phyloP scores from a whole-genome alignment of 768 basidiomycete genomes.

The Leccinum longicurvipes region DNA sequence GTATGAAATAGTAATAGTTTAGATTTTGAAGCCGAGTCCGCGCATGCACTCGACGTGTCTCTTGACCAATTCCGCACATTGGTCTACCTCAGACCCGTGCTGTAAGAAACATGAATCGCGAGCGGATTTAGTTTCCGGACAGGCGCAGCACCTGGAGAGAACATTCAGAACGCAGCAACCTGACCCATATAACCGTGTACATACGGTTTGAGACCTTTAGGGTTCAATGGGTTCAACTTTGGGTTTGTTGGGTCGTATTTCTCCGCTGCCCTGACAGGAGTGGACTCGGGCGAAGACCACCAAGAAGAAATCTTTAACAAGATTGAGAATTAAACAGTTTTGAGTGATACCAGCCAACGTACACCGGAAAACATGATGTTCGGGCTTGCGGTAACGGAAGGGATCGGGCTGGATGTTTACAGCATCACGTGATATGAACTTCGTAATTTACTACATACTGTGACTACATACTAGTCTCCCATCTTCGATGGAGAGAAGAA shows the following conservation, averaged over 20 bases:
- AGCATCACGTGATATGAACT: no score
- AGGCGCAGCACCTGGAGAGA: slow-evolving; percentile 82
- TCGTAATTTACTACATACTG: no score
- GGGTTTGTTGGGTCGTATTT: slow-evolving; percentile 73
- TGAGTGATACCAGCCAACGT: neutral
- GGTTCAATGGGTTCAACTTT: slow-evolving; percentile 86
- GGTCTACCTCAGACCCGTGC: slow-evolving; percentile 12
- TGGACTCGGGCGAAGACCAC: slow-evolving; percentile 46
- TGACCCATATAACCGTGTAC: slow-evolving; percentile 26
- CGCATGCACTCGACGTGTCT: no score
- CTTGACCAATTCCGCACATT: no score
- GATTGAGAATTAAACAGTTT: neutral
- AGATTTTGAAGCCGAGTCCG: no score
- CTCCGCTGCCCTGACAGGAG: slow-evolving; percentile 32
- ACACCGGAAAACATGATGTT: slow-evolving; percentile 45
- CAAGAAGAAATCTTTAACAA: slow-evolving; percentile 45
- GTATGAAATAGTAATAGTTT: no score
- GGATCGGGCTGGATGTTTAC: no score
- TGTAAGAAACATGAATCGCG: slow-evolving; percentile 94
- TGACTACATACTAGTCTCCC: no score
- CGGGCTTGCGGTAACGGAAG: neutral
- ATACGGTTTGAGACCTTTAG: slow-evolving; percentile 92
- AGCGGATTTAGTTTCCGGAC: slow-evolving; percentile 87
- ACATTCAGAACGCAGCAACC: neutral
- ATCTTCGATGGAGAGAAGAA: no score